Evolutionary conservation across 257 asterid genomes (phyloP).

Genomic region (Solanum ossicruentum): DNA sequence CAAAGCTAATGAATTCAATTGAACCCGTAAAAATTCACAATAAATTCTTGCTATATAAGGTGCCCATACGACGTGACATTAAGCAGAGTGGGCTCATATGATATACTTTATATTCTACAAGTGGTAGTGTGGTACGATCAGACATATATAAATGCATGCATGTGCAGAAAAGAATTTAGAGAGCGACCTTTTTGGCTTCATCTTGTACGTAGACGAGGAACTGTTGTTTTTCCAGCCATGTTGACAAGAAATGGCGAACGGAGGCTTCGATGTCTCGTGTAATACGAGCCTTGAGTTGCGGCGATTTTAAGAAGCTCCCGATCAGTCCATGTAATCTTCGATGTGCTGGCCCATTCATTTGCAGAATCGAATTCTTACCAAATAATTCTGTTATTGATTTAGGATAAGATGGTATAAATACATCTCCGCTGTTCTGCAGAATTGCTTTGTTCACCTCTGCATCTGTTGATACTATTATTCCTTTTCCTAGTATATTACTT

Average conservation of each 20-base stretch:
- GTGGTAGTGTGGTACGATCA: not conserved
- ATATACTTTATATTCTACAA: not conserved
- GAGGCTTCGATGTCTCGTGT: conserved; percentile 45
- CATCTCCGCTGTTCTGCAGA: conserved; percentile 55
- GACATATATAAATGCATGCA: not conserved
- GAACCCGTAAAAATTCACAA: not conserved
- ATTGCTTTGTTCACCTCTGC: conserved; percentile 62
- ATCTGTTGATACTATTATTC: conserved; percentile 79
- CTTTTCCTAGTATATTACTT: conserved; percentile 72
- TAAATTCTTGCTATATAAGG: not conserved
- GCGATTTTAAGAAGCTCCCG: conserved; percentile 63
- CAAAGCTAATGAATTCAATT: not conserved
- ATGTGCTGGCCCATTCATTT: conserved; percentile 62
- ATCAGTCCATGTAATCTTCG: conserved; percentile 60
- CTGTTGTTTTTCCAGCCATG: conserved; percentile 28
- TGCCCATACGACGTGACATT: not conserved
- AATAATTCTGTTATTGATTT: conserved; percentile 77
- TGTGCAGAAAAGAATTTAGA: not conserved
- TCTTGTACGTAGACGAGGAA: conserved; percentile 35
- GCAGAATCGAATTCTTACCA: conserved; percentile 72
- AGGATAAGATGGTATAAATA: conserved; percentile 67
- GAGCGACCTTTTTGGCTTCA: conserved; percentile 62
- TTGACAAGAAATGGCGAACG: conserved; percentile 34
- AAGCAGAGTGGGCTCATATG: not conserved
- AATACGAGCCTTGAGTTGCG: conserved; percentile 51